Evolutionary conservation across 2,329 filamentous ascomycete species (phyloP).

Genomic region (Didymosphaeria variabile): DNA sequence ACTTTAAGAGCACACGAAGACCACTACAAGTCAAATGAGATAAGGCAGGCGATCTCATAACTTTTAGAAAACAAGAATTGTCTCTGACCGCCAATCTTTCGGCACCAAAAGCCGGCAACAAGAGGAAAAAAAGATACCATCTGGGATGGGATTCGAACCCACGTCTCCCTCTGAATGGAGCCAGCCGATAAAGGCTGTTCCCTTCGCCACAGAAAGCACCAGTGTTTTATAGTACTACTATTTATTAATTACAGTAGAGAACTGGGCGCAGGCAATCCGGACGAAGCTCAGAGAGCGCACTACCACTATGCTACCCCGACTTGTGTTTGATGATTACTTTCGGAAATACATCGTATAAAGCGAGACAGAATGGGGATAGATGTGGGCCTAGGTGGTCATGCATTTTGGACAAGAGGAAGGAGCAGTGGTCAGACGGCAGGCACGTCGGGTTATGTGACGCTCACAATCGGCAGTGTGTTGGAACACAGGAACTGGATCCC

Average conservation of each 20-base stretch:
- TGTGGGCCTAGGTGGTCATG: neutral
- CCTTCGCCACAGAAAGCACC: neutral
- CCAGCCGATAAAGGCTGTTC: neutral
- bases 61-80: no score
- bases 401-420: neutral
- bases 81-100: no score
- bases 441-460: neutral
- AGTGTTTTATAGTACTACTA: neutral
- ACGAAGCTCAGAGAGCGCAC: constrained; percentile 1
- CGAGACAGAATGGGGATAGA: neutral
- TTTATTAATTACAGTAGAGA: neutral
- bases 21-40: neutral
- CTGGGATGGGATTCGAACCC: constrained; percentile 1
- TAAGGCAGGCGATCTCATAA: neutral
- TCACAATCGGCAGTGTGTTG: neutral
- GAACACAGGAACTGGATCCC: neutral
- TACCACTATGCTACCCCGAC: constrained; percentile 2
- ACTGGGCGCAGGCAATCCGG: neutral
- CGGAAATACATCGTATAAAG: neutral
- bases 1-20: neutral
- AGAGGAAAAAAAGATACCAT: neutral
- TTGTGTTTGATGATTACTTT: neutral
- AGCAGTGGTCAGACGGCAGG: neutral
- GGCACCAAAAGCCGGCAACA: neutral
- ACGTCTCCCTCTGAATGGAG: constrained; percentile 1